These are phyloP conservation scores for Penicillium crustosum DNA, from an alignment of 2,329 filamentous ascomycete genomes.

Conservation along the genomic window DNA sequence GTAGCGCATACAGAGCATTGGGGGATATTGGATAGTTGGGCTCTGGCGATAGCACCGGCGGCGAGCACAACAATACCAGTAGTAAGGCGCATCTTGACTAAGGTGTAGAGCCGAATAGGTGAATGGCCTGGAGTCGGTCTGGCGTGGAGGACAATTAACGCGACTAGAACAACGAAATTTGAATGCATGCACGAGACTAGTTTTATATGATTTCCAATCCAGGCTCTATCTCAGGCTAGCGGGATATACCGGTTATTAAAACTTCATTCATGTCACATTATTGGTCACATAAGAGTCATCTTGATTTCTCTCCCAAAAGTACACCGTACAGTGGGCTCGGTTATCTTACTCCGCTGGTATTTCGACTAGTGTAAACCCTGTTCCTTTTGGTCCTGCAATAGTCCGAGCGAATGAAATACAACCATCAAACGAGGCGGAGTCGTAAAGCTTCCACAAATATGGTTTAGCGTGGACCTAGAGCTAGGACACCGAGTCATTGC, in stretches of 20 bases:
- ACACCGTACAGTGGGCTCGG: neutral
- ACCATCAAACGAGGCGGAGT: neutral
- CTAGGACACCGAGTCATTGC: neutral
- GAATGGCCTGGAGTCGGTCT: neutral
- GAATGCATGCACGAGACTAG: neutral
- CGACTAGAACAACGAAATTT: neutral
- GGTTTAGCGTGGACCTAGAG: neutral
- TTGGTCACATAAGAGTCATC: neutral
- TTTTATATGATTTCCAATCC: constrained; percentile 1
- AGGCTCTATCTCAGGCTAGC: neutral
- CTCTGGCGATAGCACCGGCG: neutral
- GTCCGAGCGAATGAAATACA: neutral
- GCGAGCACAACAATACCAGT: neutral
- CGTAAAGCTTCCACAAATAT: neutral
- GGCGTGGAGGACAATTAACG: neutral
- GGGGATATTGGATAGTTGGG: constrained; percentile 4
- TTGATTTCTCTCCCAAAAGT: neutral
- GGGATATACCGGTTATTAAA: neutral
- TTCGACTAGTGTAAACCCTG: constrained; percentile 1
- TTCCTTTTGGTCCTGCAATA: neutral
- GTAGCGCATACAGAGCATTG: constrained; percentile 4
- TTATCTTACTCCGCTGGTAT: neutral
- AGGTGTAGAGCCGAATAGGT: too few relatives aligned
- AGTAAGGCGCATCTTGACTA: neutral
- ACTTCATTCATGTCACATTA: neutral